phyloP scores from a whole-genome alignment of 441 rosid species.

The Macaranga tanarius region DNA sequence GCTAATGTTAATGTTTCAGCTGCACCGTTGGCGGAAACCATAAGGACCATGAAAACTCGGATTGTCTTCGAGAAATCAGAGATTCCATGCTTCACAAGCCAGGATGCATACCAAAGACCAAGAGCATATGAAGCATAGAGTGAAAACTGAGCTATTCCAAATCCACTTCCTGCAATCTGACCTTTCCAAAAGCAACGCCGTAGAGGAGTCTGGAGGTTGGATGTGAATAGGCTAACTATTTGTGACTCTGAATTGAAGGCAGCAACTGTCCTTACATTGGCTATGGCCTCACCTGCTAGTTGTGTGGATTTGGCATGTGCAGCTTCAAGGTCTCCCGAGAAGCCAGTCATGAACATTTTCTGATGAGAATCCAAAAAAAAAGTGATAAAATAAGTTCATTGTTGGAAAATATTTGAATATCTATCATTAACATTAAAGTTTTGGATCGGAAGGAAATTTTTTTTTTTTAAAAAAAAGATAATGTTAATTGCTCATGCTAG shows the following conservation, averaged over 20 bases:
- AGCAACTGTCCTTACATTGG: slow-evolving; percentile 92
- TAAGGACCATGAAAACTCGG: slow-evolving; percentile 95
- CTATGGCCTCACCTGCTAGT: slow-evolving; percentile 96
- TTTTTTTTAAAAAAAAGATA: background rate
- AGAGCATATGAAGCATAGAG: slow-evolving; percentile 96
- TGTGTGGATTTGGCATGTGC: slow-evolving; percentile 96
- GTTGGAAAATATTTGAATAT: background rate
- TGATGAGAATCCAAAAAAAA: slow-evolving; percentile 33
- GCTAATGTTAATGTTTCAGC: slow-evolving; percentile 97
- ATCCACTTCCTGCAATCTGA: slow-evolving; percentile 96
- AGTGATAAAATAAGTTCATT: background rate
- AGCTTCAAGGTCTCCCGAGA: slow-evolving; percentile 95
- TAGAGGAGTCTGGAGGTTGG: slow-evolving; percentile 71
- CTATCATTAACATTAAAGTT: background rate
- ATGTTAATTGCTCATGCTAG: background rate
- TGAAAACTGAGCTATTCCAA: slow-evolving; percentile 87
- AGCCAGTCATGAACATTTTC: slow-evolving; percentile 99
- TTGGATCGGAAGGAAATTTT: background rate
- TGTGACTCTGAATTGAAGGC: slow-evolving; percentile 93
- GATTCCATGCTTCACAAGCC: slow-evolving; percentile 99
- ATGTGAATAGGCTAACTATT: slow-evolving; percentile 78
- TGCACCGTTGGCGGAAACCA: slow-evolving; percentile 98
- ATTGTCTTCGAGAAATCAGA: slow-evolving; percentile 98
- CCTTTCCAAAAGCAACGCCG: slow-evolving; percentile 99
- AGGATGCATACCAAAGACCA: slow-evolving; percentile 97